Base-by-base conservation (phyloP, 495 filamentous ascomycete species). In the Annulohypoxylon nitens region DNA sequence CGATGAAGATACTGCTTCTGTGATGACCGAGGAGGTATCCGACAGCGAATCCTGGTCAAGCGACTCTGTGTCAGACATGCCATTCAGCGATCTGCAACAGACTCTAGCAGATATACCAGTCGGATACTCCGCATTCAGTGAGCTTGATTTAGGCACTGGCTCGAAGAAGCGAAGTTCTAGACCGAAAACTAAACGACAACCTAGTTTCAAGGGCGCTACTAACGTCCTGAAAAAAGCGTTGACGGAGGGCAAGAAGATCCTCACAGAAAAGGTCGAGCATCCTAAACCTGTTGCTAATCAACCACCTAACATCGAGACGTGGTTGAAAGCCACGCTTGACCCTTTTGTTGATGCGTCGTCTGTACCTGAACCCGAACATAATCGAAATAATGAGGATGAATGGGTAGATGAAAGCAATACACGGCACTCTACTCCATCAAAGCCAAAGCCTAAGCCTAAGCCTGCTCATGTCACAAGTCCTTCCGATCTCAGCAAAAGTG, bases 291-390 rank as follows among this genome's bases (percentile, higher is more conserved):
- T 77, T 1, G 64, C 70, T 14, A 87, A 88, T 57, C 80, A 84
- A 26, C 86, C 87, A 2, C 86, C 77, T 72, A 92, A 82, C 68
- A 93, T 95, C 51, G 91, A 94, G 80, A 90, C 89, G 2, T 95
- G 92, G 92, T 81, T 95, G 36, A 90, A 90, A 57, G 85, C 85
- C 23, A 93, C 91, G 1, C 84, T 88, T 10, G 92, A 95, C 72
- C 92, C 92, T 7, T 93, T 94, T 70, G 73, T 92, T 20, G 90
- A 93, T 20, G 69, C 81, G 20, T 83, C 86, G 18, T 81, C 81
- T 26, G 79, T 86, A 5, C 41, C 75, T 39, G 63, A 72, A 55
- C 61, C 74, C n/a, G 72, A 73, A n/a, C 69, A 71, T 2, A 74
- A 59, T 1, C 60, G 16, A 30, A 66, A 65, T 33, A 59, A 70